Base-by-base conservation (phyloP, 257 asterid genomes). In the Anisodus acutangulus region DNA sequence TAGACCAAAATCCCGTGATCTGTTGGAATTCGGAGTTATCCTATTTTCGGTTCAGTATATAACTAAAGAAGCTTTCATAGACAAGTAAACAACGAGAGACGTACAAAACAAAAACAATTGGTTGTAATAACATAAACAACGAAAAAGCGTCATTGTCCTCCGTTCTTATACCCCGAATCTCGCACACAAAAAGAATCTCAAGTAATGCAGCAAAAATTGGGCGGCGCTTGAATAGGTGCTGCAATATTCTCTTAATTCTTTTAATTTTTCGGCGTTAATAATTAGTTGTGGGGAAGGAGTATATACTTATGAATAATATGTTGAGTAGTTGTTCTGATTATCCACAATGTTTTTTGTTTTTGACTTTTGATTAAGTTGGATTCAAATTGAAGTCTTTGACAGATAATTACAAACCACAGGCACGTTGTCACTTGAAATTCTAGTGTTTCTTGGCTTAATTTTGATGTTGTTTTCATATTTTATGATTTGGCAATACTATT, bases 181-280 rank as follows among this genome's bases (percentile, higher is more conserved):
- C 6, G 8, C 81, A 47, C 81, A 74, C 62, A 74, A 41, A 41
- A 41, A 22, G 43, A 68, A 26, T 78, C 81, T 78, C 64, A 26
- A 78, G 64, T 78, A 78, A 78, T 78, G 64, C 82, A 78, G 26
- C 82, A 78, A 78, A 78, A 26, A 8, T 3, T 26, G 11, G 19
- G 82, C 64, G 82, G 64, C 64, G 7, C 82, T 78, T 78, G 82
- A 78, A 53, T 13, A 78, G 64, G 82, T 76, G 49, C 45, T 10
- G 41, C 47, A 41, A 2, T 6, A 51, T 26, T 53, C 17, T 76
- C 47, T 76, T 47, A 0, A 47, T 45, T 72, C 4, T 51, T 72
- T 10, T 74, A 3, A 5, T 3, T 35, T 2, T 66, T 35, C 3
- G 4, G 71, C 17, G 9, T 43, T 76, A 2, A 49, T 22, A 22